phyloP scores from a whole-genome alignment of 192 early-diverging fungal species.

The Geosiphon pyriformis region DNA sequence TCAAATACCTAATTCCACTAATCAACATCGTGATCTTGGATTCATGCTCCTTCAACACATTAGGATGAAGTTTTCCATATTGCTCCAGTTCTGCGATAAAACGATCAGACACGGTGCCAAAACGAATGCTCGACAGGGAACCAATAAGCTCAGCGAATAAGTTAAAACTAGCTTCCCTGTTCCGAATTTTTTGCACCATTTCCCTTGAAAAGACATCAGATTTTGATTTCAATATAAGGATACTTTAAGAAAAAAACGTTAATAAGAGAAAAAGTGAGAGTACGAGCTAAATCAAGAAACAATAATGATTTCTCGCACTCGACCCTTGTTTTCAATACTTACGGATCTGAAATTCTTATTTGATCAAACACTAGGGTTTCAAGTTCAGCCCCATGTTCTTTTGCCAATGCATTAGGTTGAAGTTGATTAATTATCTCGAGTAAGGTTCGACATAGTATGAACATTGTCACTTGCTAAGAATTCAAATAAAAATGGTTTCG shows the following conservation, averaged over 20 bases:
- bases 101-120: conserved; percentile 88
- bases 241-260: neutral
- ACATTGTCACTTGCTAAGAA: conserved; percentile 44
- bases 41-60: conserved; percentile 57
- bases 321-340: conserved; percentile 27
- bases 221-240: neutral
- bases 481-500: neutral
- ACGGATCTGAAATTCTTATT: conserved; percentile 82
- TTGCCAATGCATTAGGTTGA: conserved; percentile 62
- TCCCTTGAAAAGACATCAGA: conserved; percentile 38
- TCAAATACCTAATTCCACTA: conserved; percentile 83
- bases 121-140: conserved; percentile 79
- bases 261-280: too few species aligned
- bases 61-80: conserved; percentile 51
- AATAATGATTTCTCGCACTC: too few species aligned
- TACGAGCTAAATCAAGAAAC: too few species aligned
- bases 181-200: conserved; percentile 61
- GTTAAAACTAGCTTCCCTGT: conserved; percentile 83
- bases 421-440: conserved; percentile 79
- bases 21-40: conserved; percentile 81
- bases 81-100: conserved; percentile 87
- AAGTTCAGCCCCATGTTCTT: conserved; percentile 78
- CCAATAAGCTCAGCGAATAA: conserved; percentile 93
- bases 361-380: conserved; percentile 95
- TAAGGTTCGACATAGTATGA: conserved; percentile 83